Conservation (phyloP, 1,284 basidiomycete genomes). For the Trametes versicolor region DNA sequence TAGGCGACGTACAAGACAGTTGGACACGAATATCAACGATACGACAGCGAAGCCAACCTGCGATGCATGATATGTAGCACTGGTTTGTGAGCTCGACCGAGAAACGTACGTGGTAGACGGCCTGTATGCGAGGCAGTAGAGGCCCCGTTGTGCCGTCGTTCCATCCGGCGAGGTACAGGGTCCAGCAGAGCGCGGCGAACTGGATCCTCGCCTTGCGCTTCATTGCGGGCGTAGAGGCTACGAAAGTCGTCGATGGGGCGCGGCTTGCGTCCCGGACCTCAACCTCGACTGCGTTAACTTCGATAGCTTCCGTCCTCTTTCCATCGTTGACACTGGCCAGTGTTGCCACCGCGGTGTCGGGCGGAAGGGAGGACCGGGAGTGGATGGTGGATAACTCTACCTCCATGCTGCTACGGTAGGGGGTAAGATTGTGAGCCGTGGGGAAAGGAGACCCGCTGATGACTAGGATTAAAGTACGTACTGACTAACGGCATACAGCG, state of each 20-base stretch:
- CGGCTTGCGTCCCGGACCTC: too few relatives aligned
- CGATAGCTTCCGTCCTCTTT: too few relatives aligned
- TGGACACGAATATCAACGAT: conserved; percentile 65
- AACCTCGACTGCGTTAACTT: too few relatives aligned
- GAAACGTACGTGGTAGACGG: conserved; percentile 54
- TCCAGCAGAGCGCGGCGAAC: conserved; percentile 51
- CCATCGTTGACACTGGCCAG: too few relatives aligned
- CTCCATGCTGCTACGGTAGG: too few relatives aligned
- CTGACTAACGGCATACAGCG: too few relatives aligned
- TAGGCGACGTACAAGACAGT: conserved; percentile 52
- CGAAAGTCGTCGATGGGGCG: not conserved
- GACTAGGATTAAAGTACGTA: too few relatives aligned
- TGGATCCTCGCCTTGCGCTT: conserved; percentile 39
- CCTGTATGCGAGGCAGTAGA: conserved; percentile 63
- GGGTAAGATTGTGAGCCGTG: too few relatives aligned
- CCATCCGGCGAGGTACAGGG: conserved; percentile 62
- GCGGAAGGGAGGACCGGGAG: too few relatives aligned
- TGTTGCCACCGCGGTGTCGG: too few relatives aligned
- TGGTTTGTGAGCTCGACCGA: not conserved
- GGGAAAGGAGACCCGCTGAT: too few relatives aligned
- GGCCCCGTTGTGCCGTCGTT: conserved; percentile 71
- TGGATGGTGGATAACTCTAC: too few relatives aligned
- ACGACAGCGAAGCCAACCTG: conserved; percentile 56
- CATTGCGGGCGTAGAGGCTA: conserved; percentile 9
- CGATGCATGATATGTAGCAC: not conserved